Conservation (phyloP, 164 flowering plant genomes). For the Magnolia kwangsiensis region DNA sequence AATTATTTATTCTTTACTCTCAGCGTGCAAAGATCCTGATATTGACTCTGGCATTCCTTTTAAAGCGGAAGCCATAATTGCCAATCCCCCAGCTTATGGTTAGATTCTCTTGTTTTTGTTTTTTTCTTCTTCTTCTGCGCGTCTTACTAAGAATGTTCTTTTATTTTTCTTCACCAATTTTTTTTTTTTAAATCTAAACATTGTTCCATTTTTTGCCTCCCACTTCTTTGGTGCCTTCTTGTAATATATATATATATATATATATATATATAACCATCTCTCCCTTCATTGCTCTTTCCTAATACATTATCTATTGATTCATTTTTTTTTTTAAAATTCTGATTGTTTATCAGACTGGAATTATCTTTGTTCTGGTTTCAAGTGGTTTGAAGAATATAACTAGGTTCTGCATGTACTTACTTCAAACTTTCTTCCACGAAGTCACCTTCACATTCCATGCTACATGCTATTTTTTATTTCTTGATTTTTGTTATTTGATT, state of each 20-base stretch:
- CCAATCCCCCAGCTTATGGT: slow-evolving; percentile 99
- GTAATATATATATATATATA: too few species aligned
- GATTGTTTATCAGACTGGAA: not conserved
- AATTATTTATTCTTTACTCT: slow-evolving; percentile 74
- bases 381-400: too few species aligned
- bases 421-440: not conserved
- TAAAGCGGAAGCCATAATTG: slow-evolving; percentile 94
- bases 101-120: slow-evolving; percentile 17
- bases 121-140: not conserved
- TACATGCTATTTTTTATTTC: not conserved
- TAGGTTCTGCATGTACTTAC: not conserved
- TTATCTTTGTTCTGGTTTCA: not conserved
- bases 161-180: not conserved
- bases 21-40: slow-evolving; percentile 92
- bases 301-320: too few species aligned
- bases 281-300: not conserved
- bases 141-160: not conserved
- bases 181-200: too few species aligned
- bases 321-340: not conserved
- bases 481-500: not conserved
- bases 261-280: too few species aligned
- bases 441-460: not conserved
- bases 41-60: slow-evolving; percentile 77
- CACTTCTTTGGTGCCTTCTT: not conserved
- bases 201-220: not conserved